Evolutionary conservation across 192 early-diverging fungal species (phyloP).

Genomic region (Entomortierella beljakovae): DNA sequence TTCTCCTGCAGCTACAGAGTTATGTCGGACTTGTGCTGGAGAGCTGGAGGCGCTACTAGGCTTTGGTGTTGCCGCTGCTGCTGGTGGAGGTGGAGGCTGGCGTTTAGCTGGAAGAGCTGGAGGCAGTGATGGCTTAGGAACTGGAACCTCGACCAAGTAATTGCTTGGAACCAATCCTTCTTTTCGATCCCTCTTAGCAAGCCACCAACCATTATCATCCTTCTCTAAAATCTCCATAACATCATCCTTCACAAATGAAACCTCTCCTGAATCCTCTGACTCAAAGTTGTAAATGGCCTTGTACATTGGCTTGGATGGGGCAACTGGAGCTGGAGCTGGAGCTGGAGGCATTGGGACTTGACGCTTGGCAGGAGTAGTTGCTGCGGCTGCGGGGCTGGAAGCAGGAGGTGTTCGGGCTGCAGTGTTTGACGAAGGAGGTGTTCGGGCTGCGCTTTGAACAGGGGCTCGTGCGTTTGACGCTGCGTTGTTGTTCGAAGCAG

Average conservation of each 20-base stretch:
- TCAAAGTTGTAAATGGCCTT: constrained; percentile 79
- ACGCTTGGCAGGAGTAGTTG: constrained; percentile 35
- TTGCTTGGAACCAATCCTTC: constrained; percentile 88
- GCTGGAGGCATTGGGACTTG: constrained; percentile 70
- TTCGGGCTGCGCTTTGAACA: constrained; percentile 7
- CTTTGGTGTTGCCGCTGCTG: constrained; percentile 17
- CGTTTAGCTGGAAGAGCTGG: constrained; percentile 59
- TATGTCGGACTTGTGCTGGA: constrained; percentile 13
- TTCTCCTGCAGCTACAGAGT: constrained; percentile 28
- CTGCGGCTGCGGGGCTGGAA: constrained; percentile 4
- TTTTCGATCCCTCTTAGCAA: constrained; percentile 64
- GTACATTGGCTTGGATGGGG: constrained; percentile 63
- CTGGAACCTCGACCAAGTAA: constrained; percentile 74
- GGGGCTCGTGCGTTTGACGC: constrained; percentile 11
- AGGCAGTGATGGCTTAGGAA: constrained; percentile 50
- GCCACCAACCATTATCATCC: constrained; percentile 64
- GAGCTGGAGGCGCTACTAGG: constrained; percentile 10
- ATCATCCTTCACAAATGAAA: constrained; percentile 73
- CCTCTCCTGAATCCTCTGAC: constrained; percentile 70
- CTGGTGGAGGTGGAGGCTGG: constrained; percentile 44
- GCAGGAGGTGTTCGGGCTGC: constrained; percentile 5
- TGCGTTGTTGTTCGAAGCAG: constrained; percentile 13
- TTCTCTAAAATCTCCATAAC: constrained; percentile 77
- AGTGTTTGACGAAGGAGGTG: neutral
- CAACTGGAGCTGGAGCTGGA: constrained; percentile 52